A percentile compares a stretch with the other conserved stretches of the same genome.
phyloP scores from a whole-genome alignment of 73 alveolate species.

The Paramecium primaurelia region DNA sequence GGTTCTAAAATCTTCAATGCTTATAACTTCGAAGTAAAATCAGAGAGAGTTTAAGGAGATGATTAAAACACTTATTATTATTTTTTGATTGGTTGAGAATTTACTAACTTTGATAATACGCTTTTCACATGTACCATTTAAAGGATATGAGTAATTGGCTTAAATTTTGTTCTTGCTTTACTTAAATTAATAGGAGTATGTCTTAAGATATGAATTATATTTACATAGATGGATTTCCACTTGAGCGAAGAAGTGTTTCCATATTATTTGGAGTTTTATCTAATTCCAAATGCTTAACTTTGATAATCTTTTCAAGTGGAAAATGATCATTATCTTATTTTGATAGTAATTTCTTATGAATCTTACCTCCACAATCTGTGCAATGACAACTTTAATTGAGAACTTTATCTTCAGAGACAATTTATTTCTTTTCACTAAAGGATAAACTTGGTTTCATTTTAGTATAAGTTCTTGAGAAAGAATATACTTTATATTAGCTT shows the following conservation, averaged over 20 bases:
- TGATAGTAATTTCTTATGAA: neutral
- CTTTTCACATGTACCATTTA: neutral
- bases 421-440: neutral
- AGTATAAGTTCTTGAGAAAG: neutral
- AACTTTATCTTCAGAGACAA: neutral
- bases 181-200: neutral
- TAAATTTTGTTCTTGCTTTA: neutral
- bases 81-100: neutral
- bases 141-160: neutral
- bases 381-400: neutral
- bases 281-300: neutral
- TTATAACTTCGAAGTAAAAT: neutral
- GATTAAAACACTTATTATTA: neutral
- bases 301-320: neutral
- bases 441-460: neutral
- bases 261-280: neutral
- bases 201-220: neutral
- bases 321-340: neutral
- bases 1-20: neutral
- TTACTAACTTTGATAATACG: neutral
- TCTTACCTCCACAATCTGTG: neutral
- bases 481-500: neutral
- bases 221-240: neutral
- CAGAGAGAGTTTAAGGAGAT: neutral
- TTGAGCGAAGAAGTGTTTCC: neutral